These are phyloP conservation scores for Cynanchum wilfordii DNA, from an alignment of 257 asterid genomes.

Conservation along the genomic window DNA sequence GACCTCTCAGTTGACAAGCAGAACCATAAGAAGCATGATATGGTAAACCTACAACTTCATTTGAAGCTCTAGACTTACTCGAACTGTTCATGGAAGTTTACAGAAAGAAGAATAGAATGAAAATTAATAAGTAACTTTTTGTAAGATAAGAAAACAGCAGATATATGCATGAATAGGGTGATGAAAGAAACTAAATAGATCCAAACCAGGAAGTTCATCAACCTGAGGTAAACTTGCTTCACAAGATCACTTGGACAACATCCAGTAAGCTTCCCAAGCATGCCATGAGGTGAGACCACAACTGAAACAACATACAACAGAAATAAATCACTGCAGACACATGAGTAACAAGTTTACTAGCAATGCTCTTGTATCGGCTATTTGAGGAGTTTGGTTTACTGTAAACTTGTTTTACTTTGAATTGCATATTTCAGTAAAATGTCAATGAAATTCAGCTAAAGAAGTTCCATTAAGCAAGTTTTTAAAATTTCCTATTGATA, in stretches of 20 bases:
- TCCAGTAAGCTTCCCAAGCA: conserved; percentile 94
- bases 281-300: conserved; percentile 93
- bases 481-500: not conserved
- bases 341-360: not conserved
- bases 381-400: not conserved
- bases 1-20: conserved; percentile 72
- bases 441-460: not conserved
- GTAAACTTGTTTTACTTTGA: not conserved
- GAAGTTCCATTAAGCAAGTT: not conserved
- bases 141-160: not conserved
- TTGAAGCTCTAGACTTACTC: conserved; percentile 68
- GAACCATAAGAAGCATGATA: conserved; percentile 58
- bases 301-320: conserved; percentile 43
- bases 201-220: conserved; percentile 13
- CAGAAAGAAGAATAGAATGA: conserved; percentile 1
- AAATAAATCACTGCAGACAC: conserved; percentile 11
- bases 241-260: conserved; percentile 92
- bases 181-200: conserved; percentile 2
- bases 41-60: conserved; percentile 79
- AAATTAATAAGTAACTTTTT: not conserved
- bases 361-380: not conserved
- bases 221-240: conserved; percentile 96
- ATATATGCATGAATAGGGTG: not conserved
- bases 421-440: not conserved
- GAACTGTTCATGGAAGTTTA: conserved; percentile 52